Conservation (phyloP, 2,329 filamentous ascomycete genomes). For the Talaromyces sp. region DNA sequence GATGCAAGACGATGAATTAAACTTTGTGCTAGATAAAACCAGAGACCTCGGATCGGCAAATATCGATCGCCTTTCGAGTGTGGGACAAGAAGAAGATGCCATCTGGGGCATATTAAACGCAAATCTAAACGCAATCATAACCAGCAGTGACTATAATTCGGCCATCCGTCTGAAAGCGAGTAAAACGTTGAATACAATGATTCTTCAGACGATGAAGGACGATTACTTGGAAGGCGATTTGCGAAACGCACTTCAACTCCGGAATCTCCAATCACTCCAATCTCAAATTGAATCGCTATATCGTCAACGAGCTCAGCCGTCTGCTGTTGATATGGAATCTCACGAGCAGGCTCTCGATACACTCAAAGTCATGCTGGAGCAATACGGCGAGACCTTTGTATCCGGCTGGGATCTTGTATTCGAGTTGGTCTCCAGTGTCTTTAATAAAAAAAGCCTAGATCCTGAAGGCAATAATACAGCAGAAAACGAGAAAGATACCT, state of each 20-base stretch:
- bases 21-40: slow-evolving; percentile 64
- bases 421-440: slow-evolving; percentile 77
- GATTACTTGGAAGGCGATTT: slow-evolving; percentile 36
- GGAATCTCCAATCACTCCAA: slow-evolving; percentile 63
- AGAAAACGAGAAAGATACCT: slow-evolving; percentile 19
- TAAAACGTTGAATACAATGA: slow-evolving; percentile 53
- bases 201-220: slow-evolving; percentile 41
- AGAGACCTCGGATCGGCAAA: slow-evolving; percentile 71
- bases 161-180: slow-evolving; percentile 50
- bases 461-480: slow-evolving; percentile 26
- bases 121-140: slow-evolving; percentile 47
- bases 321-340: slow-evolving; percentile 69
- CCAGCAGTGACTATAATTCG: slow-evolving; percentile 33
- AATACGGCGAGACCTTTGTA: slow-evolving; percentile 77
- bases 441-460: slow-evolving; percentile 45
- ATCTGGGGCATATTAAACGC: slow-evolving; percentile 70
- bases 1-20: slow-evolving; percentile 41
- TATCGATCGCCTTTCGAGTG: slow-evolving; percentile 66
- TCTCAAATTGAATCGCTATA: slow-evolving; percentile 59
- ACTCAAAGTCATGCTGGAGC: slow-evolving; percentile 76
- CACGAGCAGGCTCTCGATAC: slow-evolving; percentile 76
- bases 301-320: slow-evolving; percentile 48
- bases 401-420: slow-evolving; percentile 85
- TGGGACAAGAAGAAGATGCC: slow-evolving; percentile 57
- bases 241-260: slow-evolving; percentile 63